Base-by-base conservation (phyloP, 495 filamentous ascomycete genomes). In the Penicillium tannophilum region DNA sequence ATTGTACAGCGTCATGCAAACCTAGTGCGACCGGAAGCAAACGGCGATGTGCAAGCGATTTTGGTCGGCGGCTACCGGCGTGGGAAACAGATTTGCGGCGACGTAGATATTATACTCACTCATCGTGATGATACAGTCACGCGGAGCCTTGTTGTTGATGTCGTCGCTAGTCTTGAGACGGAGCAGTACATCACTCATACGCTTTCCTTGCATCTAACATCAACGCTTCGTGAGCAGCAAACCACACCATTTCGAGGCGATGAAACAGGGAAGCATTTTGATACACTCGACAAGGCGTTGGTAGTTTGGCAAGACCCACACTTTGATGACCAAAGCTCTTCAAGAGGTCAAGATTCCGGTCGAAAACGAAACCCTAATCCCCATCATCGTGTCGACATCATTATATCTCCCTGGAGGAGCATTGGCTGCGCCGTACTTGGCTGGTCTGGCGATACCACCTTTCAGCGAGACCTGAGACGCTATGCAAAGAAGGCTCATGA, bases 321-420 rank as follows among this genome's bases (percentile, higher is more conserved):
- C 6, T 89, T 72, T 28, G 54, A 56, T 4, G 19, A 58, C 23
- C 24, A 19, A 20, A 55, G 55, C 10, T 19, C 41, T 14, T 45
- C 26, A 8, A 30, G 54, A 4, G 10, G 31, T 20, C 19, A 56
- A 10, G 49, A 60, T 20, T 1, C 19, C 2, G 35, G 24, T 11
- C 47, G 54, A 3, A 59, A 62, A 53, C 58, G 43, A 12, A 75
- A 93, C 56, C 83, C 86, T 0, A 92, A 93, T 64, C 79, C 79
- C 6, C 93, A 97, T 65, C 84, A 92, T 19, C 80, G 93, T 17
- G 92, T 99, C 7, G 93, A 98, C 67, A 96, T 99, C 59, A 96
- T 99, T 66, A 81, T 98, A 56, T 86, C 86, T 17, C 93, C 92
- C 1, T 95, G 93, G 89, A 86, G 84, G 31, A 94, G 90, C 4